Base-by-base conservation (phyloP, 2,329 filamentous ascomycete genomes). In the Didymella exigua region DNA sequence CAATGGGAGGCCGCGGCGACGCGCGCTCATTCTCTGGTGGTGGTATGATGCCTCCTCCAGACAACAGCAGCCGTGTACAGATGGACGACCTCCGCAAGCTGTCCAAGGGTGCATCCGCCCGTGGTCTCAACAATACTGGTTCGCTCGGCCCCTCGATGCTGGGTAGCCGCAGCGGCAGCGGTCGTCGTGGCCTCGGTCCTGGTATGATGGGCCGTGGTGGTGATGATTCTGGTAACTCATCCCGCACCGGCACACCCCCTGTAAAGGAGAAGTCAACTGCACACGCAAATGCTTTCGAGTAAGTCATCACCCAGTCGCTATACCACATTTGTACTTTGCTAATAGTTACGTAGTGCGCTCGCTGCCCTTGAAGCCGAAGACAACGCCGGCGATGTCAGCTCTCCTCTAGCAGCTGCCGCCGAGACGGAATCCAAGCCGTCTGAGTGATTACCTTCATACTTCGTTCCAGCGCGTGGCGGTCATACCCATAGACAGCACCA, bases 51-150 rank as follows among this genome's bases (percentile, higher is more conserved):
- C 86, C 87, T 47, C 91, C 89, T 48, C 83, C 83, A 50, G 86
- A 89, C 68, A 82, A 84, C 45, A 84, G 84, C 66, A 96, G 95
- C 80, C 90, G 90, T 67, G 89, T 99, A 63, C 90, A 87, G 58
- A 92, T 91, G 80, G 93, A 97, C 67, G 95, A 99, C 73, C 84
- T 99, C 56, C 88, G 91, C 60, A 90, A 91, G 67, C 84, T 99
- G 34, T 82, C 84, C 49, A 82, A 81, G 84, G 82, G 79, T 80
- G 85, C 68, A 73, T 75, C 76, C 55, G 83, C 59, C 72, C 87
- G 73, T 82, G 83, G 80, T 61, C 86, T 82, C 77, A 86, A 77
- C 76, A 77, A 73, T 52, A 67, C 79, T 54, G 74, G 74, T 31
- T 81, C 82, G 13, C 85, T 98, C 61, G 93, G 91, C 26, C 93